A percentile compares a stretch with the other conserved stretches of the same genome.
Evolutionary conservation across 306 rosid species (phyloP).

Genomic region (Mimosa bimucronata): DNA sequence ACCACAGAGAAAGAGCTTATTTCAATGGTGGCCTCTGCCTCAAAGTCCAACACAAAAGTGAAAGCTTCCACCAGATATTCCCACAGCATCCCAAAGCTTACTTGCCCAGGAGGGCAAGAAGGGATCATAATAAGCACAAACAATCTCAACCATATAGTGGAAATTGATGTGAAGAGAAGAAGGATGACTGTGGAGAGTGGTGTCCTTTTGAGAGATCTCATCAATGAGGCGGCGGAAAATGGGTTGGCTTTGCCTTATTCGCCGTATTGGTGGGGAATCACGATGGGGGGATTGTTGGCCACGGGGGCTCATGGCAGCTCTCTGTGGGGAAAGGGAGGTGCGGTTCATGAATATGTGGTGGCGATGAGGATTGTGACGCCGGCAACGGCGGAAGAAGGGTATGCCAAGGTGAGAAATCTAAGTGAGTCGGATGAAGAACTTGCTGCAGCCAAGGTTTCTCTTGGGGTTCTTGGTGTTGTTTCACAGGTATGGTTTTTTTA

Average conservation of each 20-base stretch:
- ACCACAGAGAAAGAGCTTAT: background rate
- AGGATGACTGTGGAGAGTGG: background rate
- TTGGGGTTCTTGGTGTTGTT: background rate
- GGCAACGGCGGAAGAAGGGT: background rate
- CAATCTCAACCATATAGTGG: background rate
- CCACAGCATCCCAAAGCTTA: background rate
- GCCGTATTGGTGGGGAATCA: background rate
- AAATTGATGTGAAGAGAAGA: background rate
- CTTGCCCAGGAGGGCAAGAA: background rate
- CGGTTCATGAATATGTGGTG: background rate
- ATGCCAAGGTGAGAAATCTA: background rate
- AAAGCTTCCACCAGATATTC: background rate
- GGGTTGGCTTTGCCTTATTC: background rate
- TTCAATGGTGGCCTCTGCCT: background rate
- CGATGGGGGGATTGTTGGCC: background rate
- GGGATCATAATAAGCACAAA: background rate
- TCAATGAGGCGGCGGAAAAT: background rate
- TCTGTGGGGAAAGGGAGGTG: background rate
- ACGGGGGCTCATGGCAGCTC: slow-evolving; percentile 5
- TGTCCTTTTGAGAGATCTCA: background rate
- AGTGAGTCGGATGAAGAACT: background rate
- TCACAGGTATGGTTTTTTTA: background rate
- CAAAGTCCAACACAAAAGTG: background rate
- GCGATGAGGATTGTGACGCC: background rate
- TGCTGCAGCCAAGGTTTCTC: background rate